Evolutionary conservation across 345 rosid species (phyloP).

Genomic region (Streptanthus diversifolius): DNA sequence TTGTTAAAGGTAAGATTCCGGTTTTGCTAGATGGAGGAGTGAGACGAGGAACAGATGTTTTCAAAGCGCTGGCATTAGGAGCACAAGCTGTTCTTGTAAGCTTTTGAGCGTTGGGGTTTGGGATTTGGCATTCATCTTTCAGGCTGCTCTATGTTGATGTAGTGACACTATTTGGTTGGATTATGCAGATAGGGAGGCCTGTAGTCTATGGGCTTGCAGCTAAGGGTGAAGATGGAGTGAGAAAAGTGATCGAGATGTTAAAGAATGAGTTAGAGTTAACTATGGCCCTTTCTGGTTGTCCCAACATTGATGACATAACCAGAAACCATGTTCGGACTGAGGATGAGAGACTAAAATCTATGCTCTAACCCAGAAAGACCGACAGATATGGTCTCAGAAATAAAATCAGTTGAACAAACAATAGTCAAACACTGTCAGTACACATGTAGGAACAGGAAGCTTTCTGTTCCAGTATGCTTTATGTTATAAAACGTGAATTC

Average conservation of each 20-base stretch:
- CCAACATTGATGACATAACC: conserved; percentile 51
- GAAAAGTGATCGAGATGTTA: conserved; percentile 58
- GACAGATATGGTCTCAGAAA: background rate
- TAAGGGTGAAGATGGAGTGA: conserved; percentile 70
- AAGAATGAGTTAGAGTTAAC: conserved; percentile 72
- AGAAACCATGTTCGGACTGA: conserved; percentile 56
- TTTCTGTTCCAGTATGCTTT: too few species aligned
- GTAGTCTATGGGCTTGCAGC: conserved; percentile 67
- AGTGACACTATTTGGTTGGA: background rate
- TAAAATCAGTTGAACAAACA: background rate
- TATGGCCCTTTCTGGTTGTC: conserved; percentile 80
- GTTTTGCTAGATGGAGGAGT: conserved; percentile 85
- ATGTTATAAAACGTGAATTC: too few species aligned
- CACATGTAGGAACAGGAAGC: too few species aligned
- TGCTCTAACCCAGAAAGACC: conserved; percentile 36
- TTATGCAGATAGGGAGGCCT: conserved; percentile 84
- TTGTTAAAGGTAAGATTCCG: conserved; percentile 65
- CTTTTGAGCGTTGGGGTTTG: background rate
- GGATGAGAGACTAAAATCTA: conserved; percentile 45
- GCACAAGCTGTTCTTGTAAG: conserved; percentile 86
- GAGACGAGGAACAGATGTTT: conserved; percentile 73
- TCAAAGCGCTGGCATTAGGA: conserved; percentile 85
- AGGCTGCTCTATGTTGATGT: background rate
- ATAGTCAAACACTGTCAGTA: too few species aligned
- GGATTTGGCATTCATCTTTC: background rate